Evolutionary conservation across 495 filamentous ascomycete species (phyloP).

Genomic region (Hapsidospora chrysogenum): DNA sequence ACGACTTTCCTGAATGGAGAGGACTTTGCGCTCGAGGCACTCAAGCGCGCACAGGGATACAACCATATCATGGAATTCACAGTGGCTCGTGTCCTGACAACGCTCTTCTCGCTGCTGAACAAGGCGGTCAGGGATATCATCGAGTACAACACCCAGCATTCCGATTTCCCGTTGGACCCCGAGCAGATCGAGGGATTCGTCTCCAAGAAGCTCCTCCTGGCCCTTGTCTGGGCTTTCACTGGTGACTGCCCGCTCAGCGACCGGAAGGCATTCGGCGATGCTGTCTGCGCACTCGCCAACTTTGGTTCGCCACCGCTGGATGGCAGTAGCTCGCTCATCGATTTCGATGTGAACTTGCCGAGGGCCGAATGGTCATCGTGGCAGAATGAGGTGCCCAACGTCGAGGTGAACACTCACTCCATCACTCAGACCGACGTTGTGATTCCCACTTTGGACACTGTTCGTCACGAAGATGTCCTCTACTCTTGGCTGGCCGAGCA

Average conservation of each 20-base stretch:
- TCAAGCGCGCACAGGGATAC: slow-evolving; percentile 57
- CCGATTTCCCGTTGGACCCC: slow-evolving; percentile 80
- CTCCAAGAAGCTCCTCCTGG: slow-evolving; percentile 81
- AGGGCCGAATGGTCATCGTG: slow-evolving; percentile 77
- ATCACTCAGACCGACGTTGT: slow-evolving; percentile 94
- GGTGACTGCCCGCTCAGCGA: slow-evolving; percentile 86
- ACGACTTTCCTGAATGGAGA: slow-evolving; percentile 58
- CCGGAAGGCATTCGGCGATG: slow-evolving; percentile 76
- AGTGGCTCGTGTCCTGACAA: slow-evolving; percentile 73
- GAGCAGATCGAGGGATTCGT: slow-evolving; percentile 80
- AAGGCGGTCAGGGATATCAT: slow-evolving; percentile 81
- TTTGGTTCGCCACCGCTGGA: slow-evolving; percentile 71
- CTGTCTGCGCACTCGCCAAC: slow-evolving; percentile 58
- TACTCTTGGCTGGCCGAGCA: slow-evolving; percentile 99
- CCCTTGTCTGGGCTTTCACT: slow-evolving; percentile 83
- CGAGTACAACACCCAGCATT: slow-evolving; percentile 86
- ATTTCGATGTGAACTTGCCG: slow-evolving; percentile 81
- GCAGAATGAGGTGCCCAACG: slow-evolving; percentile 83
- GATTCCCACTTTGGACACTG: slow-evolving; percentile 90
- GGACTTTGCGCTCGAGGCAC: slow-evolving; percentile 57
- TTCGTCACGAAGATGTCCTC: slow-evolving; percentile 91
- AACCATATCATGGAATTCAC: slow-evolving; percentile 99
- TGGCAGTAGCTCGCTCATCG: slow-evolving; percentile 67
- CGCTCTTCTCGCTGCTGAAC: slow-evolving; percentile 87
- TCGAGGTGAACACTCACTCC: slow-evolving; percentile 96